phyloP scores from a whole-genome alignment of 2,329 filamentous ascomycete genomes.

The Xylariaceae sp. region DNA sequence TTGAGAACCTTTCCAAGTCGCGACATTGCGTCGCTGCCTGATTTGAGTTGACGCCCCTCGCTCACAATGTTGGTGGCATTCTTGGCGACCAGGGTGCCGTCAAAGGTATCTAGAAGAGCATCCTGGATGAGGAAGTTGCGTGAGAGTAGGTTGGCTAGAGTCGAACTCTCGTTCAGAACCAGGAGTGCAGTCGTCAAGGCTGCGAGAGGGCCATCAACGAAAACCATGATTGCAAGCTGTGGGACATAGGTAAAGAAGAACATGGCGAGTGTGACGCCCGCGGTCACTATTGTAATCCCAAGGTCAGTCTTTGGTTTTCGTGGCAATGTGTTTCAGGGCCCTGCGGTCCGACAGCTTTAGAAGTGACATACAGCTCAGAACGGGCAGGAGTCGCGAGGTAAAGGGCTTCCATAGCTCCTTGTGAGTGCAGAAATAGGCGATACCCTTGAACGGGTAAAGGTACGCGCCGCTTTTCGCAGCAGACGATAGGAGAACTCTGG shows the following conservation, averaged over 20 bases:
- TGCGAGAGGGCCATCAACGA: slow-evolving; percentile 80
- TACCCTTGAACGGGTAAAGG: slow-evolving; percentile 77
- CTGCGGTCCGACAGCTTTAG: no score
- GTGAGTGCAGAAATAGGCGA: slow-evolving; percentile 56
- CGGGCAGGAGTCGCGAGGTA: slow-evolving; percentile 52
- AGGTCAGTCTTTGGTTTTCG: no score
- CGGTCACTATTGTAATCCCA: slow-evolving; percentile 46
- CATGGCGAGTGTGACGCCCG: slow-evolving; percentile 72
- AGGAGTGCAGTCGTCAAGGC: slow-evolving; percentile 69
- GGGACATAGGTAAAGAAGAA: slow-evolving; percentile 85
- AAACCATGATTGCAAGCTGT: slow-evolving; percentile 75
- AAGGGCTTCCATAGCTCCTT: slow-evolving; percentile 57
- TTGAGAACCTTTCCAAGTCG: slow-evolving; percentile 56
- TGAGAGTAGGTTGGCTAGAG: slow-evolving; percentile 53
- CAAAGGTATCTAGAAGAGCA: slow-evolving; percentile 83
- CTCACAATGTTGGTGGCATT: slow-evolving; percentile 60
- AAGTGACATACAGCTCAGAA: slow-evolving; percentile 44
- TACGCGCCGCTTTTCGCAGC: slow-evolving; percentile 75
- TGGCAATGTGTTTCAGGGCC: no score
- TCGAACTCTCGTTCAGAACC: slow-evolving; percentile 59
- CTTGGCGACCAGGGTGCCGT: slow-evolving; percentile 60
- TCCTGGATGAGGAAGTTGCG: slow-evolving; percentile 76
- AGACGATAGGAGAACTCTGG: slow-evolving; percentile 60
- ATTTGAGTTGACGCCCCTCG: slow-evolving; percentile 69
- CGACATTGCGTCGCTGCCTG: slow-evolving; percentile 53